Percentiles rank a stretch among this genome's conserved stretches.
Conservation (phyloP, 108 stramenopile species). For the Fistulifera pelliculosa region DNA sequence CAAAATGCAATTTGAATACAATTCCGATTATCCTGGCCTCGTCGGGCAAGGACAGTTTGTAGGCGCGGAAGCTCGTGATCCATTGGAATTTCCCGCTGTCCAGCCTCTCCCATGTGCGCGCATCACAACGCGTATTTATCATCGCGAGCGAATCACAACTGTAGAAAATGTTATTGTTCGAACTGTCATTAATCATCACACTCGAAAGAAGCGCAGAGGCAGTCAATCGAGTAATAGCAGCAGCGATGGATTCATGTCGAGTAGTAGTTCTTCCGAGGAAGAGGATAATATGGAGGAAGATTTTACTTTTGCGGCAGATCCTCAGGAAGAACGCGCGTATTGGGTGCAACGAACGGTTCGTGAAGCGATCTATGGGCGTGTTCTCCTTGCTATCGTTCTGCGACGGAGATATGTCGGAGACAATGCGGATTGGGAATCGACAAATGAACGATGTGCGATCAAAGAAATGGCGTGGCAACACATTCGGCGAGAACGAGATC, state of each 20-base stretch:
- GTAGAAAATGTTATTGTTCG: constrained; percentile 63
- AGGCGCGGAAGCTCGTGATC: constrained; percentile 20
- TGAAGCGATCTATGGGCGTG: constrained; percentile 76
- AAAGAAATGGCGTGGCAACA: constrained; percentile 82
- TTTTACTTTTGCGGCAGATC: not conserved
- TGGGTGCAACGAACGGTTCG: constrained; percentile 76
- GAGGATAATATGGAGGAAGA: not conserved
- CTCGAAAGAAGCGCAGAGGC: not conserved
- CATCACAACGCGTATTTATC: constrained; percentile 60
- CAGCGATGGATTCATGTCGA: not conserved
- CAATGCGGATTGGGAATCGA: constrained; percentile 70
- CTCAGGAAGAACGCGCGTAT: constrained; percentile 38
- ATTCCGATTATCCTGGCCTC: constrained; percentile 57
- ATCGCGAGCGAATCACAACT: constrained; percentile 44
- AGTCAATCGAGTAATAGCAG: constrained; percentile 1
- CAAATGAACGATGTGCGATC: constrained; percentile 63
- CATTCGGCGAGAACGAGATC: constrained; percentile 46
- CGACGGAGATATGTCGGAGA: constrained; percentile 6
- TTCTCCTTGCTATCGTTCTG: constrained; percentile 61
- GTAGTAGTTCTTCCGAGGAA: not conserved
- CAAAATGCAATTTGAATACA: constrained; percentile 72
- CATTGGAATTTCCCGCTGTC: constrained; percentile 48
- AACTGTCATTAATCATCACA: constrained; percentile 18
- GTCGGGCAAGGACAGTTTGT: constrained; percentile 5
- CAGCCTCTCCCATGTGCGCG: constrained; percentile 57